Evolutionary conservation across 164 flowering plant genomes (phyloP).

Genomic region (Nelumbo lutea): DNA sequence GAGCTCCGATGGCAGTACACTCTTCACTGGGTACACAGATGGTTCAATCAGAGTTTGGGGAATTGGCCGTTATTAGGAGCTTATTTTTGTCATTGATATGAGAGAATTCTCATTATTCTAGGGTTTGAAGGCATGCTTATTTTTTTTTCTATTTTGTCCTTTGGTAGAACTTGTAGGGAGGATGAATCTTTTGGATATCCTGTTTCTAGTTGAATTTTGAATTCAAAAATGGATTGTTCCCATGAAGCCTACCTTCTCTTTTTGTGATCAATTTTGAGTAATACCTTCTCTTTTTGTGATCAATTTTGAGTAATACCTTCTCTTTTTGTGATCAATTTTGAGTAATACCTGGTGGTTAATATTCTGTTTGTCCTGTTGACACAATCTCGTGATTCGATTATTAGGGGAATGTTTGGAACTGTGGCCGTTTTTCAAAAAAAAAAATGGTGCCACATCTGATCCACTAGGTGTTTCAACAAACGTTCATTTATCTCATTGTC

Average conservation of each 20-base stretch:
- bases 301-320: background rate
- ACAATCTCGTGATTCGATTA: no score
- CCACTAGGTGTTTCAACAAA: no score
- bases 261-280: background rate
- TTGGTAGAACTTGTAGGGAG: background rate
- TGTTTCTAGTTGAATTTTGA: background rate
- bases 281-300: background rate
- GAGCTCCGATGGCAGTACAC: conserved; percentile 71
- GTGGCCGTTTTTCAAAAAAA: no score
- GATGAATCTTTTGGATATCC: background rate
- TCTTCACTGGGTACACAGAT: conserved; percentile 66
- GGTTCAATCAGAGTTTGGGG: conserved; percentile 68
- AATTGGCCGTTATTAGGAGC: conserved; percentile 44
- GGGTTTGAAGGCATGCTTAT: background rate
- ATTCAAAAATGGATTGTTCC: background rate
- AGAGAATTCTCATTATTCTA: background rate
- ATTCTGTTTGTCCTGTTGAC: no score
- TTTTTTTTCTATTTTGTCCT: no score
- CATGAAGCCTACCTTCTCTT: background rate
- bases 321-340: background rate
- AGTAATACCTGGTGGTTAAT: no score
- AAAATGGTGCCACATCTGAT: no score
- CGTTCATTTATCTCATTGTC: no score
- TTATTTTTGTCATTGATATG: background rate
- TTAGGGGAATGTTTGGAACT: no score